Conservation (phyloP, 768 basidiomycete species). For the Auriscalpium vulgare region DNA sequence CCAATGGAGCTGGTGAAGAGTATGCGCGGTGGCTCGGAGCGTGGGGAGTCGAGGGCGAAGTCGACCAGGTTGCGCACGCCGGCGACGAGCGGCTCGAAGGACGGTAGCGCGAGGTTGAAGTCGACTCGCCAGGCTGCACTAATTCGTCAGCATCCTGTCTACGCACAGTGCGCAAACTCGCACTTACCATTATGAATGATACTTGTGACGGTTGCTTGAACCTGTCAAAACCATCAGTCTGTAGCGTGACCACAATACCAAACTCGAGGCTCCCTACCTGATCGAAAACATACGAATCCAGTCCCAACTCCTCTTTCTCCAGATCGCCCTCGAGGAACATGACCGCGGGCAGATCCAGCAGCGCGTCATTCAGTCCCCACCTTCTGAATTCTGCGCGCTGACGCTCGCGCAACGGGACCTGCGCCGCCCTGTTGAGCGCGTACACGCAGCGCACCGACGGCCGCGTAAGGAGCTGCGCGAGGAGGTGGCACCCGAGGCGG, state of each 20-base stretch:
- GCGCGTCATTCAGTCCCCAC: background rate
- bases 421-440: background rate
- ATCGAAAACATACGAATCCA: background rate
- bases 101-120: background rate
- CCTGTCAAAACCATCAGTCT: background rate
- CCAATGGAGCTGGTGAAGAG: background rate
- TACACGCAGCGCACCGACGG: background rate
- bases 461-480: background rate
- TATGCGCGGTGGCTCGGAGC: background rate
- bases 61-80: background rate
- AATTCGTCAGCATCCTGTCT: no score
- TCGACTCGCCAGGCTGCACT: background rate
- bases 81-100: background rate
- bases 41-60: background rate
- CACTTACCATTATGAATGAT: constrained; percentile 1
- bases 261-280: background rate
- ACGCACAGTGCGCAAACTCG: no score
- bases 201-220: background rate
- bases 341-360: background rate
- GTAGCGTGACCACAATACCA: background rate
- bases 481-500: background rate
- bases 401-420: background rate
- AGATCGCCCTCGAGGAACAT: background rate
- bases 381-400: background rate
- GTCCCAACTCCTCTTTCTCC: background rate